Percentiles rank a stretch among this genome's conserved stretches.
Evolutionary conservation across 441 rosid genomes (phyloP).

Genomic region (Raphanus hybrid): DNA sequence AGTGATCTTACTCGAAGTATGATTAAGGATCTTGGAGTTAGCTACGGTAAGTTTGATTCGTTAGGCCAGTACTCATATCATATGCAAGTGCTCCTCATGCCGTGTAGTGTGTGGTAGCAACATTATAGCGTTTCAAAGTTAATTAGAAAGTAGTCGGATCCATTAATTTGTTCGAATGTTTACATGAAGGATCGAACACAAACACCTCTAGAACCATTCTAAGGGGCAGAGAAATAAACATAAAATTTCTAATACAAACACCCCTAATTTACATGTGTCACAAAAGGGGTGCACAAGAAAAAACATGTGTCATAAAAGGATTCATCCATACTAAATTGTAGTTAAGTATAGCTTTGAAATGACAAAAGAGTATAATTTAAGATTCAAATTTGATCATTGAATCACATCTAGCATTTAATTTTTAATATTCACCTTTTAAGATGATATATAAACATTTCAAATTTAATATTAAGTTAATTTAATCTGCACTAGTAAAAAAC

Average conservation of each 20-base stretch:
- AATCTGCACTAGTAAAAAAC: too few species aligned
- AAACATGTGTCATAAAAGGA: neutral
- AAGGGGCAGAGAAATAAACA: neutral
- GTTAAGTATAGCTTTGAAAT: neutral
- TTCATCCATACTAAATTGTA: neutral
- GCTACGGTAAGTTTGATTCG: neutral
- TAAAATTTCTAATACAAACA: neutral
- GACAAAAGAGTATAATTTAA: neutral
- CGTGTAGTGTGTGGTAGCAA: neutral
- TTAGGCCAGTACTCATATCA: neutral
- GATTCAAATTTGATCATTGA: too few species aligned
- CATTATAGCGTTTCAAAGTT: neutral
- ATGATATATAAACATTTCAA: too few species aligned
- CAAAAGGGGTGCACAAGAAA: neutral
- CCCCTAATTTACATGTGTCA: slow-evolving; percentile 4
- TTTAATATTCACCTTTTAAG: too few species aligned
- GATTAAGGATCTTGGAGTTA: neutral
- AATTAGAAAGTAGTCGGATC: slow-evolving; percentile 6
- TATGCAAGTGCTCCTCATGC: neutral
- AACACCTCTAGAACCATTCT: neutral
- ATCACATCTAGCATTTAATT: too few species aligned
- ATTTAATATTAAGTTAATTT: too few species aligned
- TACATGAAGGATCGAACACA: neutral
- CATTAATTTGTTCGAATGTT: neutral
- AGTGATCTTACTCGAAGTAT: neutral